Base-by-base conservation (phyloP, 1,284 basidiomycete genomes). In the Sporisorium scitamineum region DNA sequence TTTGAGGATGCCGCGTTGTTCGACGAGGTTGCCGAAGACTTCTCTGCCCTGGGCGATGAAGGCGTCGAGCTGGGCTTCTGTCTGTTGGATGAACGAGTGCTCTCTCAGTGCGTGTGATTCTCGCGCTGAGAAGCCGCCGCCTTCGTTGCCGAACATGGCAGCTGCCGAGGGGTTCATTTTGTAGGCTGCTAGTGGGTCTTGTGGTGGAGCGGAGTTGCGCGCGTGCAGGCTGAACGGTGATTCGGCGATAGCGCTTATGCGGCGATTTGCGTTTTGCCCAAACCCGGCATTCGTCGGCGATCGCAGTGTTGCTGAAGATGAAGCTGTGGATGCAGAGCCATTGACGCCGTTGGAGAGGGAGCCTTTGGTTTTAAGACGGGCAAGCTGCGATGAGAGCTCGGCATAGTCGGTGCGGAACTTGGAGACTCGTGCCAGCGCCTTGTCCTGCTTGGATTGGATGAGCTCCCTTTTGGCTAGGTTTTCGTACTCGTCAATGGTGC, bases 401-500 rank as follows among this genome's bases (percentile, higher is more conserved):
- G 70, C 69, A 47, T 79, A 80, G 48, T 85, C 84, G n/a, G 76
- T 70, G 22, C 76, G 72, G 58, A 85, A 84, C 54, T 84, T 79
- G 34, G 75, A 57, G 0, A 81, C 80, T 6, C 84, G 70, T 5
- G 31, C 62, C 20, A 85, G 63, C 1, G 84, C 83, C 44, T 84
- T 84, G n/a, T 84, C 80, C 41, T 83, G 79, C 61, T 85, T 85
- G 11, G 78, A 71, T 26, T 77, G 72, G 47, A 82, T 79, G 14
- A 85, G 70, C 52, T 85, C 84, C 24, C 80, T 75, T 39, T 79
- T 80, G 26, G 84, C 83, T 39, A 85, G 70, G n/a, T 72, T 69
- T 58, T 85, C 83, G 68, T 84, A 85, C 37, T 85, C 84, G 52
- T 85, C 83, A 20, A 84, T 76, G 1, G 84, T 85, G 2, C 80